Evolutionary conservation across 1,284 basidiomycete species (phyloP), one percentile per base, ranked within the genome.

Genomic region (Ustilago tritici): DNA sequence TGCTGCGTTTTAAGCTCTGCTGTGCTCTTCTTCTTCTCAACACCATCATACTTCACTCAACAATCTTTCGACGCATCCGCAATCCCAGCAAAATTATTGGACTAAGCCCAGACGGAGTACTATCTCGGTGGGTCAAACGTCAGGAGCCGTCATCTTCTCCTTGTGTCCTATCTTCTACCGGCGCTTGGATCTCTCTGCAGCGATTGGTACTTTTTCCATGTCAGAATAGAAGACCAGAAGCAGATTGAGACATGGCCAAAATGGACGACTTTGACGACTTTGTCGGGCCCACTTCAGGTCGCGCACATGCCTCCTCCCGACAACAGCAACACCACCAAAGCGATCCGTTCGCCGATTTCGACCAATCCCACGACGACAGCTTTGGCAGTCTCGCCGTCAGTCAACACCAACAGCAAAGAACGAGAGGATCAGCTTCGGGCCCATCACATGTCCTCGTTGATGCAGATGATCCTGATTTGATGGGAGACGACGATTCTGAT

Each of bases 231-330:
- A 31, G 36, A 10, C 31, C 23, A 28, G 23, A 28, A 28, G 2
- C 23, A 28, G 3, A 28, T 3, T 19, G 28, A 41, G 11, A 11
- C 47, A 38, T 40, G 40, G 34, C 50, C 63, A 50, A 10, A 2
- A 82, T 82, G 80, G 80, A 82, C 70, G 81, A 82, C 63, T 82
- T 82, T 77, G 81, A 82, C 70, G 78, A 82, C 52, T 82, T 82
- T 52, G 65, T 79, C 59, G 58, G 50, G 36, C 58, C 76, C 14
- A 50, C 47, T 15, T 60, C 49, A 19, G 58, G 49, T 28, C 23
- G 23, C 23, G 23, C 23, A 28, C 23, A 28, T 28, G 23, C 23
- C 23, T 28, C 23, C 23, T 28, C 23, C 28, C 52, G 54, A 12
- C 49, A 55, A n/a, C 60, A 40, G n/a, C 59, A 52, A 56, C 61